phyloP scores from a whole-genome alignment of 371 early-diverging fungal genomes.

The Nematocida sp. region DNA sequence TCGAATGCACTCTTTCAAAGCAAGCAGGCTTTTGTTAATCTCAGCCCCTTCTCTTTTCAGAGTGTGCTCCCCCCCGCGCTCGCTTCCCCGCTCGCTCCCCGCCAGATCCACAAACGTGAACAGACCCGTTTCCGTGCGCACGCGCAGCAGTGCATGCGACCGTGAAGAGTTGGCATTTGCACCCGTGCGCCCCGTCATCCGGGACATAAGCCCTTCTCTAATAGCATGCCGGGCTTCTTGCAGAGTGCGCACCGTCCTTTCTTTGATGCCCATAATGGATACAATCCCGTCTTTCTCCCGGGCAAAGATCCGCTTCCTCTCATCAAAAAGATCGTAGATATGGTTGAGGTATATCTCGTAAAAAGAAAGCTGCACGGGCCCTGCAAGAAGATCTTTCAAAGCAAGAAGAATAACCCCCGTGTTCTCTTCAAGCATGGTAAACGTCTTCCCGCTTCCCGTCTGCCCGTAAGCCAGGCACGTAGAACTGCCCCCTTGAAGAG shows the following conservation, averaged over 20 bases:
- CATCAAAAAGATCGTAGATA: slow-evolving; percentile 73
- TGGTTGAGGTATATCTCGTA: slow-evolving; percentile 84
- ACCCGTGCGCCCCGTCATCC: slow-evolving; percentile 45
- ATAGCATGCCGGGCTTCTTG: slow-evolving; percentile 73
- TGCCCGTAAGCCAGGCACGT: slow-evolving; percentile 86
- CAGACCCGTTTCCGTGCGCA: slow-evolving; percentile 66
- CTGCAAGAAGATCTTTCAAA: slow-evolving; percentile 71
- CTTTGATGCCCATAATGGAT: slow-evolving; percentile 47
- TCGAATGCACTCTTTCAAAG: slow-evolving; percentile 78
- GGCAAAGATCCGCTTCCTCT: slow-evolving; percentile 55
- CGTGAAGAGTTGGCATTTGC: slow-evolving; percentile 45
- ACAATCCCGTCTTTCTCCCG: slow-evolving; percentile 51
- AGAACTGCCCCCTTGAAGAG: slow-evolving; percentile 75
- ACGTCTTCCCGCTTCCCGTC: slow-evolving; percentile 94
- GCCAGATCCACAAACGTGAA: slow-evolving; percentile 66
- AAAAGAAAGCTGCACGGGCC: slow-evolving; percentile 77
- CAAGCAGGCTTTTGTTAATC: slow-evolving; percentile 66
- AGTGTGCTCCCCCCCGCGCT: slow-evolving; percentile 71
- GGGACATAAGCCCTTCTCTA: slow-evolving; percentile 70
- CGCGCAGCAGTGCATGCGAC: slow-evolving; percentile 67
- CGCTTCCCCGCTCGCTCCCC: slow-evolving; percentile 65
- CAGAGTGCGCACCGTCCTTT: slow-evolving; percentile 68
- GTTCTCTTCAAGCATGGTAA: slow-evolving; percentile 72
- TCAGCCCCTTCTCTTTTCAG: slow-evolving; percentile 66
- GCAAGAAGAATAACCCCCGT: slow-evolving; percentile 74